These are phyloP conservation scores for Sapria himalayana DNA, from an alignment of 345 rosid genomes.

Conservation along the genomic window DNA sequence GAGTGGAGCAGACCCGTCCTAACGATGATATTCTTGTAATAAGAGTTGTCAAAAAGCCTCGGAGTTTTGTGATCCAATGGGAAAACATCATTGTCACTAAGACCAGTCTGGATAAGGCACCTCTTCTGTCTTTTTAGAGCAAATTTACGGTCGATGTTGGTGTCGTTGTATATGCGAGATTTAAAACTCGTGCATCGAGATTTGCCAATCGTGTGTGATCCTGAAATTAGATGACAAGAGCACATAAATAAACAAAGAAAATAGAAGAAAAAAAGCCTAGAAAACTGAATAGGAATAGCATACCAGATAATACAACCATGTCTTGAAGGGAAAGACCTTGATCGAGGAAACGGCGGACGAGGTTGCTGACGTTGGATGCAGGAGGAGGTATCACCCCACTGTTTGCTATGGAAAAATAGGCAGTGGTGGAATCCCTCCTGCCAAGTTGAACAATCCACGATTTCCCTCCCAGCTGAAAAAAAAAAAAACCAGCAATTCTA, in stretches of 20 bases:
- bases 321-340: constrained; percentile 20
- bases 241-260: too few species aligned
- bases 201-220: constrained; percentile 34
- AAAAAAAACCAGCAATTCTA: too few species aligned
- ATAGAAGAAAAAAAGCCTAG: too few species aligned
- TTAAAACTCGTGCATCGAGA: constrained; percentile 31
- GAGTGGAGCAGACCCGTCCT: constrained; percentile 26
- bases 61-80: constrained; percentile 17
- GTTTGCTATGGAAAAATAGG: constrained; percentile 21
- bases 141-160: constrained; percentile 15
- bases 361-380: constrained; percentile 13
- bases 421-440: constrained; percentile 29
- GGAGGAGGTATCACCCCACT: constrained; percentile 24
- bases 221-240: too few species aligned
- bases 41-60: constrained; percentile 12
- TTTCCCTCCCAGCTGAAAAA: constrained; percentile 17
- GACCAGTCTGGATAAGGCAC: constrained; percentile 16
- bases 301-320: constrained; percentile 25
- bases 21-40: constrained; percentile 12
- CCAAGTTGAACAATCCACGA: constrained; percentile 24
- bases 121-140: constrained; percentile 9
- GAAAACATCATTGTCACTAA: constrained; percentile 14
- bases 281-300: too few species aligned
- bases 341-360: constrained; percentile 15
- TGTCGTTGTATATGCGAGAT: constrained; percentile 21